Conservation (phyloP, 805 yeast species). For the Saccharomycopsis sp. region DNA sequence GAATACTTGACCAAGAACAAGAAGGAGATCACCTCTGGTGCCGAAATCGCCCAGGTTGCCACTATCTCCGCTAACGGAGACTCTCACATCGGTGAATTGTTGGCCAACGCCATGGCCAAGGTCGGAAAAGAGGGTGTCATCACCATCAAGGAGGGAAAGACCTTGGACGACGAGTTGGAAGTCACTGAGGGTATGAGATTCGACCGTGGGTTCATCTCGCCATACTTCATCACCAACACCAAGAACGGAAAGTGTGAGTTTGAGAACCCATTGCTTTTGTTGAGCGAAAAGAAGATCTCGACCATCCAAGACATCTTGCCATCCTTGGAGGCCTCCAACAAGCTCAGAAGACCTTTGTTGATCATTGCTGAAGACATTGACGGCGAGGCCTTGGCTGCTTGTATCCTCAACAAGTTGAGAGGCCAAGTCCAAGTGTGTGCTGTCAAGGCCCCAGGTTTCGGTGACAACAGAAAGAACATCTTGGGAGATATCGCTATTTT, state of each 20-base stretch:
- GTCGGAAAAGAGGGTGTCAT: constrained; percentile 99
- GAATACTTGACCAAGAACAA: constrained; percentile 76
- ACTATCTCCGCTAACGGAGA: constrained; percentile 98
- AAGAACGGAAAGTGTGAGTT: constrained; percentile 91
- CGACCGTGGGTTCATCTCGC: constrained; percentile 95
- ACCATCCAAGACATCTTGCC: constrained; percentile 89
- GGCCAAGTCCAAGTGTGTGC: constrained; percentile 98
- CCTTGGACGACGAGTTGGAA: constrained; percentile 92
- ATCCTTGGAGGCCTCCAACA: constrained; percentile 86
- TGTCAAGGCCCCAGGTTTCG: constrained; percentile 98
- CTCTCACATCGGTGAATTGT: constrained; percentile 78
- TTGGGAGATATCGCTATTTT: constrained; percentile 92
- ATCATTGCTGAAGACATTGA: constrained; percentile 94
- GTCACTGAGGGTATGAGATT: constrained; percentile 98
- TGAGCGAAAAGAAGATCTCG: constrained; percentile 89
- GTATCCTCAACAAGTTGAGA: constrained; percentile 93
- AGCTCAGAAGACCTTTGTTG: constrained; percentile 85
- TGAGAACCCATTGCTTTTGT: constrained; percentile 82
- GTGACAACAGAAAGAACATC: constrained; percentile 96
- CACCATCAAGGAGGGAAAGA: constrained; percentile 95
- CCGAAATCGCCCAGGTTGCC: constrained; percentile 96
- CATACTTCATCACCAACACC: constrained; percentile 92
- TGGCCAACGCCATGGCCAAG: constrained; percentile 96
- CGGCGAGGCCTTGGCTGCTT: constrained; percentile 98
- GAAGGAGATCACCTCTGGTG: constrained; percentile 88